Conservation (phyloP, 306 rosid genomes). For the Bauhinia variegata region DNA sequence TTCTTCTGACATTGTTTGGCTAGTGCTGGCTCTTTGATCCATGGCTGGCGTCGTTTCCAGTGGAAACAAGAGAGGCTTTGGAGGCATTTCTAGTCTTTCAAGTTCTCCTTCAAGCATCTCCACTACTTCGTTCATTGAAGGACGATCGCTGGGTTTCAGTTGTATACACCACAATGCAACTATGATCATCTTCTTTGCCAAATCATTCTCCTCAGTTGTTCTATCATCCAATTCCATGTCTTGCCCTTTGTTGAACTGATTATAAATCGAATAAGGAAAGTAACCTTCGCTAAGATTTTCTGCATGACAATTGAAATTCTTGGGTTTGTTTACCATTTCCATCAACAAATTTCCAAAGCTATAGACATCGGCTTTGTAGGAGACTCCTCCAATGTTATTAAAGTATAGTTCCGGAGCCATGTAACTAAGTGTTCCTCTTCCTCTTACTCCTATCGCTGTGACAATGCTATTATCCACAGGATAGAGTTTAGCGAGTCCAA, state of each 20-base stretch:
- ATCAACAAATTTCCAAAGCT: constrained; percentile 32
- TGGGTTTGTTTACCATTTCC: constrained; percentile 25
- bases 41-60: no score
- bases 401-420: constrained; percentile 29
- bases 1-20: no score
- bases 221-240: constrained; percentile 9
- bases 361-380: constrained; percentile 26
- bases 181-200: constrained; percentile 32
- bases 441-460: neutral
- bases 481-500: no score
- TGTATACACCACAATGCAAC: constrained; percentile 45
- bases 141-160: constrained; percentile 26
- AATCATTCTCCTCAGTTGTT: neutral
- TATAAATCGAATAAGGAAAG: constrained; percentile 23
- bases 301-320: neutral
- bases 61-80: constrained; percentile 29
- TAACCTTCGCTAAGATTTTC: constrained; percentile 14
- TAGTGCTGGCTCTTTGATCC: neutral
- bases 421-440: constrained; percentile 16
- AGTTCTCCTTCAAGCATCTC: constrained; percentile 37
- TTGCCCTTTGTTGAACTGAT: neutral
- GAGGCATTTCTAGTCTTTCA: constrained; percentile 26
- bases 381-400: constrained; percentile 25
- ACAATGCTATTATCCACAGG: no score
- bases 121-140: constrained; percentile 35